These are phyloP conservation scores for Trypanosomatidae sp. DNA, from an alignment of 208 protist genomes.

Conservation along the genomic window DNA sequence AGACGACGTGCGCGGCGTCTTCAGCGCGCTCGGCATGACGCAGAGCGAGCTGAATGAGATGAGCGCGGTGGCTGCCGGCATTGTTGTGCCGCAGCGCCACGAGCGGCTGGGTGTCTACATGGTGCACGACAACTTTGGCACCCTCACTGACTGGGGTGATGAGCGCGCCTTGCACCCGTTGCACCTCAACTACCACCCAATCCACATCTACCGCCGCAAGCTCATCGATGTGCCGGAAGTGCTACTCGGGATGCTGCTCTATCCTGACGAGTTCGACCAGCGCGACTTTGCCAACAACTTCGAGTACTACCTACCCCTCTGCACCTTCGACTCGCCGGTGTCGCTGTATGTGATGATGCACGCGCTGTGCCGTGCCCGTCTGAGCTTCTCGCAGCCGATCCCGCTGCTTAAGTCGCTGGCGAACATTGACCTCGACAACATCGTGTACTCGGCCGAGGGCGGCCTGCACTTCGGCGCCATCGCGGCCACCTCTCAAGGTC, in stretches of 20 bases:
- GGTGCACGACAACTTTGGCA: conserved; percentile 89
- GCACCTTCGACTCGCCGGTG: conserved; percentile 83
- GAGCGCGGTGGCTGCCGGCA: conserved; percentile 42
- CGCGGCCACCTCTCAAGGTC: conserved; percentile 46
- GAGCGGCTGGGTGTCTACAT: conserved; percentile 78
- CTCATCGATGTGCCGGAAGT: conserved; percentile 90
- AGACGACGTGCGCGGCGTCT: conserved; percentile 39
- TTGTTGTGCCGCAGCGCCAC: conserved; percentile 55
- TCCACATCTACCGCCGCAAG: conserved; percentile 85
- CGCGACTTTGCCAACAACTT: conserved; percentile 75
- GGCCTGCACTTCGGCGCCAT: conserved; percentile 87
- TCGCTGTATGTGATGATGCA: conserved; percentile 74
- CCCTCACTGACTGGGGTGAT: conserved; percentile 61
- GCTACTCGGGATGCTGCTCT: conserved; percentile 81
- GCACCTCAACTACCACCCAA: conserved; percentile 89
- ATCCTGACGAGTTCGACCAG: conserved; percentile 78
- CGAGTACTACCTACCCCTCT: conserved; percentile 82
- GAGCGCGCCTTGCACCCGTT: conserved; percentile 76
- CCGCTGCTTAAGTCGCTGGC: conserved; percentile 69
- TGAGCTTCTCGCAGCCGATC: conserved; percentile 69
- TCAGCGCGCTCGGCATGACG: conserved; percentile 66
- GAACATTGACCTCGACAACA: conserved; percentile 87
- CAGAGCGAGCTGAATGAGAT: conserved; percentile 62
- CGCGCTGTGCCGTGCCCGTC: conserved; percentile 60
- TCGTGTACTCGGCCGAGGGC: conserved; percentile 81